Percentiles rank a stretch among this genome's conserved stretches.
phyloP scores from a whole-genome alignment of 2,329 filamentous ascomycete species.

The Diplodia mutila region DNA sequence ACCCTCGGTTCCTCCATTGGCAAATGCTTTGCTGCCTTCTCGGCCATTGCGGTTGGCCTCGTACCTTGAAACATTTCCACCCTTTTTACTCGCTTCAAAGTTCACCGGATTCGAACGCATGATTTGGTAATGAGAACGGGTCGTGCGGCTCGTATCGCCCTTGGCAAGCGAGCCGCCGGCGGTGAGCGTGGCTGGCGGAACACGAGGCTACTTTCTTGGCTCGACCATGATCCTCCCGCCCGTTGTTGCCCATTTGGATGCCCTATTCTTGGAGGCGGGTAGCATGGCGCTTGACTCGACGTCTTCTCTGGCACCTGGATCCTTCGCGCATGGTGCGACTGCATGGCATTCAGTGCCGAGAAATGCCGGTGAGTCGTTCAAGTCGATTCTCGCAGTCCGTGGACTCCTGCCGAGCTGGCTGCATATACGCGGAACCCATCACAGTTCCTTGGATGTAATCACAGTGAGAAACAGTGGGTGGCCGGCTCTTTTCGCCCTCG shows the following conservation, averaged over 20 bases:
- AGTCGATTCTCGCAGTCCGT: not conserved
- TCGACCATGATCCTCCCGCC: not conserved
- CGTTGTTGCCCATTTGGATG: not conserved
- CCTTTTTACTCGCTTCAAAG: not conserved
- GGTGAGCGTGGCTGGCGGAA: conserved; percentile 19
- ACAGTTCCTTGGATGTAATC: not conserved
- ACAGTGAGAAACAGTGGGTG: too few relatives aligned
- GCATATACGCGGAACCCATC: not conserved
- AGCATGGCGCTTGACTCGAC: not conserved
- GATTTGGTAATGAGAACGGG: conserved; percentile 18
- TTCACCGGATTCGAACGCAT: not conserved
- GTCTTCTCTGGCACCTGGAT: not conserved
- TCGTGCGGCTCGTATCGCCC: conserved; percentile 14
- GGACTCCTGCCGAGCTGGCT: not conserved
- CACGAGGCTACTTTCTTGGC: not conserved
- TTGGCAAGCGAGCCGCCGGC: not conserved
- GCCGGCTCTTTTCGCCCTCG: not conserved
- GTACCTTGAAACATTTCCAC: not conserved
- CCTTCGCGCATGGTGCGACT: not conserved
- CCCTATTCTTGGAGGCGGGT: conserved; percentile 3
- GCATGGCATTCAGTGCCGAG: not conserved
- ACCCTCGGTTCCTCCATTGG: not conserved
- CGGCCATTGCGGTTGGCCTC: not conserved
- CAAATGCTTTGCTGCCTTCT: not conserved
- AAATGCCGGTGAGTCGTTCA: not conserved